phyloP scores from a whole-genome alignment of 306 rosid species.

The Sophora flavescens region DNA sequence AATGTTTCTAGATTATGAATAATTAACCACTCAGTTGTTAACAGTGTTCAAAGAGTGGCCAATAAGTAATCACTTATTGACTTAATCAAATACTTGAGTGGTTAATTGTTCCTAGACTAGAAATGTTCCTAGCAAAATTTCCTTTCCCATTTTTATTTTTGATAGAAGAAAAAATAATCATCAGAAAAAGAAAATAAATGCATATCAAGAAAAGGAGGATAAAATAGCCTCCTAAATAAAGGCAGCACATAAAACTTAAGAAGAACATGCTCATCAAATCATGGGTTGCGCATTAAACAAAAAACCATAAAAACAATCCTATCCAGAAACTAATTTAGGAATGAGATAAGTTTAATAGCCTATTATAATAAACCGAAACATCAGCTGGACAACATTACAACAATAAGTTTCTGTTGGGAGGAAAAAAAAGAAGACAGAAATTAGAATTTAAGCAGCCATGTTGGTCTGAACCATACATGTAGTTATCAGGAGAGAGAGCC shows the following conservation, averaged over 20 bases:
- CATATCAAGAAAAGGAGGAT: not conserved
- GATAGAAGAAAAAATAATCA: not conserved
- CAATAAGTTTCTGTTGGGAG: not conserved
- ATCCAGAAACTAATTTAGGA: not conserved
- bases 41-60: slow-evolving; percentile 6
- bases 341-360: slow-evolving; percentile 1
- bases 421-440: too few relatives aligned
- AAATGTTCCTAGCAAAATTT: not conserved
- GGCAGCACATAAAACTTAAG: not conserved
- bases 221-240: not conserved
- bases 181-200: not conserved
- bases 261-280: not conserved
- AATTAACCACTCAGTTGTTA: not conserved
- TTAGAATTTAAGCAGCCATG: not conserved
- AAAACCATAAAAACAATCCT: slow-evolving; percentile 1
- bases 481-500: slow-evolving; percentile 11
- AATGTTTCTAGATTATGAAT: not conserved
- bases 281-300: slow-evolving; percentile 5
- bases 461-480: not conserved
- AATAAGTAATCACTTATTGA: not conserved
- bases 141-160: not conserved
- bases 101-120: not conserved
- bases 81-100: slow-evolving; percentile 10
- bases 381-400: not conserved
- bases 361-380: not conserved